Evolutionary conservation across 306 rosid species (phyloP).

Genomic region (Trichosanthes truncata): DNA sequence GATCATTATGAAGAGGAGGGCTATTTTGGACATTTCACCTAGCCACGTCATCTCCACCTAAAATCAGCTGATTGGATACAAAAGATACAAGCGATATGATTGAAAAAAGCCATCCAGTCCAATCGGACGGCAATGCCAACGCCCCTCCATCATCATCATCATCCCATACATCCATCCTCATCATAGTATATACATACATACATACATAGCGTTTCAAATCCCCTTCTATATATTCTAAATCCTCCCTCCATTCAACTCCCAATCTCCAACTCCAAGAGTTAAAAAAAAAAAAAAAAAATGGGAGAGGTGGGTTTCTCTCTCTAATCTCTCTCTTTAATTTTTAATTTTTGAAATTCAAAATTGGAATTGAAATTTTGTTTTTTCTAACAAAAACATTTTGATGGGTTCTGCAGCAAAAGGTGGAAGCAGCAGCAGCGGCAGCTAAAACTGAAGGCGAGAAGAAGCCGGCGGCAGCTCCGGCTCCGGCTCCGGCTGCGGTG

Average conservation of each 20-base stretch:
- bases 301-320: slow-evolving; percentile 1
- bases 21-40: background rate
- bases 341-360: background rate
- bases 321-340: background rate
- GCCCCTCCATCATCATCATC: background rate
- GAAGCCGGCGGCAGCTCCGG: slow-evolving; percentile 25
- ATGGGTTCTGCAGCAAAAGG: slow-evolving; percentile 30
- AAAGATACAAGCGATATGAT: background rate
- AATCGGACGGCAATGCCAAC: slow-evolving; percentile 13
- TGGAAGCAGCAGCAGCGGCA: background rate
- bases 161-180: background rate
- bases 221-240: background rate
- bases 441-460: slow-evolving; percentile 47
- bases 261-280: background rate
- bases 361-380: background rate
- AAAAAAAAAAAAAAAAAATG: background rate
- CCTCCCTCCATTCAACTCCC: background rate
- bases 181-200: background rate
- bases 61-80: background rate
- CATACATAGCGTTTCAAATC: background rate
- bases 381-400: background rate
- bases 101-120: background rate
- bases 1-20: too few relatives aligned
- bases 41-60: background rate
- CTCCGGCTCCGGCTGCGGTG: slow-evolving; percentile 13